A percentile compares a stretch with the other conserved stretches of the same genome.
Conservation (phyloP, 2,329 filamentous ascomycete species). For the Orbilia ellipsospora region DNA sequence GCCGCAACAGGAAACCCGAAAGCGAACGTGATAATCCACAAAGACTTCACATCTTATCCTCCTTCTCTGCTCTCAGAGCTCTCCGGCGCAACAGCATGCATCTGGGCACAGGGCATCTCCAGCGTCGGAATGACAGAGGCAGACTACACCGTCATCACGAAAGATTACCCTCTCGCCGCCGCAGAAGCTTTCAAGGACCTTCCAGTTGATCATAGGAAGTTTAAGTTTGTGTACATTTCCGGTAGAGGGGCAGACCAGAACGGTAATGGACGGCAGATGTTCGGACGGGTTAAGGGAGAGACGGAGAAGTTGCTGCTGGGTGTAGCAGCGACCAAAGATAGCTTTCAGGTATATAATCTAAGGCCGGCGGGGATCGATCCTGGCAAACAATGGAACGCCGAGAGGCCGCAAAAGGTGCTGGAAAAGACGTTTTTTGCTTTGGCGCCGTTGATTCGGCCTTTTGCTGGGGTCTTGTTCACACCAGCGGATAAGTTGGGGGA, state of each 20-base stretch:
- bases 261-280: conserved; percentile 68
- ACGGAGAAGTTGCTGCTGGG: conserved; percentile 71
- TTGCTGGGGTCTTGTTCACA: conserved; percentile 61
- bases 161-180: conserved; percentile 73
- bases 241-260: conserved; percentile 66
- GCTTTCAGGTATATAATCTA: conserved; percentile 69
- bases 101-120: conserved; percentile 72
- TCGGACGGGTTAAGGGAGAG: conserved; percentile 74
- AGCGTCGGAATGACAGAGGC: conserved; percentile 59
- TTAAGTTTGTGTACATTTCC: conserved; percentile 78
- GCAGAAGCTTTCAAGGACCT: conserved; percentile 71
- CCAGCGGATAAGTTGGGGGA: conserved; percentile 66
- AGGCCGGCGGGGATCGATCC: conserved; percentile 72
- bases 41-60: conserved; percentile 74
- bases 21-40: conserved; percentile 74
- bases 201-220: conserved; percentile 64
- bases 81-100: conserved; percentile 73
- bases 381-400: conserved; percentile 50
- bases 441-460: conserved; percentile 58
- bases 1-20: conserved; percentile 73
- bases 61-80: conserved; percentile 70
- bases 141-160: conserved; percentile 76
- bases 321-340: conserved; percentile 64
- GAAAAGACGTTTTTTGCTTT: conserved; percentile 61
- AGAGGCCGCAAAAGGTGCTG: conserved; percentile 45